phyloP scores from a whole-genome alignment of 352 stramenopile genomes.

The Pythium periplocum region DNA sequence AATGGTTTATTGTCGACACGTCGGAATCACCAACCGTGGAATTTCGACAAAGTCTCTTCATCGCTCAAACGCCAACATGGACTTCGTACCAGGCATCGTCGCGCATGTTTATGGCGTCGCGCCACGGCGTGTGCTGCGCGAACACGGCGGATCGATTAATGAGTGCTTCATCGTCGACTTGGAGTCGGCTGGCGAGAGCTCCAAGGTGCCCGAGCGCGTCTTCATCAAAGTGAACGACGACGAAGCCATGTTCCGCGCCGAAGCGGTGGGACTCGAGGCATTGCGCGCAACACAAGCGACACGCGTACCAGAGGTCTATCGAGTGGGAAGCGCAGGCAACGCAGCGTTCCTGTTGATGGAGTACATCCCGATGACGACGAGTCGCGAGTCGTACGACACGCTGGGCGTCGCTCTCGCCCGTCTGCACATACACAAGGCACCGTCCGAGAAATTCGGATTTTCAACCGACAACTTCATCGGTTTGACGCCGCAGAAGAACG shows the following conservation, averaged over 20 bases:
- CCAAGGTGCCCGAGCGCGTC: background rate
- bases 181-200: background rate
- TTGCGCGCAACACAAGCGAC: constrained; percentile 1
- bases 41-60: too few relatives aligned
- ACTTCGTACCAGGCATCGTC: background rate
- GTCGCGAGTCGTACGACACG: constrained; percentile 1
- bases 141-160: constrained; percentile 12
- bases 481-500: constrained; percentile 10
- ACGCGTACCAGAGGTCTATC: constrained; percentile 4
- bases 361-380: constrained; percentile 3
- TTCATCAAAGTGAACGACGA: constrained; percentile 16
- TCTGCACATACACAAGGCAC: background rate
- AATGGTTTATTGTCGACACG: too few relatives aligned
- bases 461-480: constrained; percentile 15
- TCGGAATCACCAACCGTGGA: too few relatives aligned
- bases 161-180: constrained; percentile 11
- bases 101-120: background rate
- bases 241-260: background rate
- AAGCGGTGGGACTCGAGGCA: constrained; percentile 6
- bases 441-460: constrained; percentile 6
- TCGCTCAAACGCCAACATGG: too few relatives aligned
- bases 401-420: constrained; percentile 7
- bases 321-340: constrained; percentile 3
- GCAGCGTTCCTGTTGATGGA: constrained; percentile 9
- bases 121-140: constrained; percentile 5